phyloP scores from a whole-genome alignment of 1,139 yeast genomes.

The Hemisphaericaspora lyxosophila region DNA sequence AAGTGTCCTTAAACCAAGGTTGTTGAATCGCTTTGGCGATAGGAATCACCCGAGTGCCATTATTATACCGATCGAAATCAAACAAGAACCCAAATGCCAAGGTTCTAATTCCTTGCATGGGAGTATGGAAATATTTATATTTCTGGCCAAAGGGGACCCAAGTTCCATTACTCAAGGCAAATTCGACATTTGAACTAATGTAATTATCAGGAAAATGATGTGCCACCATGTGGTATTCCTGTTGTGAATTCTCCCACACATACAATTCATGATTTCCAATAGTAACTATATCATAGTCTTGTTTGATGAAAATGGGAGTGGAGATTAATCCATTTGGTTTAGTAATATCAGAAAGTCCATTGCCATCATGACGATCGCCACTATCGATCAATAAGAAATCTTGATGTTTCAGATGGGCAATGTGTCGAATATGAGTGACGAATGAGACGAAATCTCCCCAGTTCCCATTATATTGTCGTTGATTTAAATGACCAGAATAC shows the following conservation, averaged over 20 bases:
- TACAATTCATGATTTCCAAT: slow-evolving; percentile 94
- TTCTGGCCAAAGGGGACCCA: slow-evolving; percentile 69
- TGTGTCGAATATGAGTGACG: slow-evolving; percentile 44
- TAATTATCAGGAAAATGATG: slow-evolving; percentile 63
- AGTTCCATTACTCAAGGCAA: slow-evolving; percentile 43
- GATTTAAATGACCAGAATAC: slow-evolving; percentile 85
- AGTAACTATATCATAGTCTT: slow-evolving; percentile 76
- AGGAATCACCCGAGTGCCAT: slow-evolving; percentile 62
- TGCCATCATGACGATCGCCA: slow-evolving; percentile 95
- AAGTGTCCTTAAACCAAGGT: slow-evolving; percentile 62
- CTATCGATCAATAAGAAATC: slow-evolving; percentile 80
- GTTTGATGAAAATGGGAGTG: slow-evolving; percentile 60
- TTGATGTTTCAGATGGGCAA: slow-evolving; percentile 45
- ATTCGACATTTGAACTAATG: slow-evolving; percentile 81
- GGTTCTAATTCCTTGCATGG: slow-evolving; percentile 49
- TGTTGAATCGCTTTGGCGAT: slow-evolving; percentile 55
- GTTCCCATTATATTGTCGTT: slow-evolving; percentile 72
- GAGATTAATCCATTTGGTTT: slow-evolving; percentile 66
- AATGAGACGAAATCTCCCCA: slow-evolving; percentile 94
- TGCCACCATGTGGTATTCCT: slow-evolving; percentile 64
- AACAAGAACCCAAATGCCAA: slow-evolving; percentile 80
- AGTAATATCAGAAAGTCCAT: slow-evolving; percentile 82
- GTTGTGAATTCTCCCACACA: slow-evolving; percentile 59
- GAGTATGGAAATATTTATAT: slow-evolving; percentile 65
- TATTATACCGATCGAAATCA: slow-evolving; percentile 65